Base-by-base conservation (phyloP, 1,284 basidiomycete genomes). In the Moniliophthora roreri region DNA sequence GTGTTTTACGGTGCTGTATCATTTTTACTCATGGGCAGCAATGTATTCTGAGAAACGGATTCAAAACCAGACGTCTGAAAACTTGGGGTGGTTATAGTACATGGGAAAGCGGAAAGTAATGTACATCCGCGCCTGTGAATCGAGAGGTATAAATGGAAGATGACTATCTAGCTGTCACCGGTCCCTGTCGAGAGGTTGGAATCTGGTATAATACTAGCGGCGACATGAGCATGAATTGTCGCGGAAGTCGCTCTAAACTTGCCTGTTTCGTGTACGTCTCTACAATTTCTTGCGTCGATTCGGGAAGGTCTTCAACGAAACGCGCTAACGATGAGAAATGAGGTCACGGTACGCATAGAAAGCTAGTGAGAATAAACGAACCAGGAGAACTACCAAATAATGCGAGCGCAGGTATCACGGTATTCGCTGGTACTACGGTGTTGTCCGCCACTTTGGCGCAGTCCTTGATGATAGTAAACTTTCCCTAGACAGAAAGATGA, bases 401-500 rank as follows among this genome's bases (percentile, higher is more conserved):
- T 0, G 93, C 84, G 59, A 97, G 75, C 3, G 91, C 91, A 0
- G 95, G 94, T 10, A 99, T 85, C 47, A 98, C 92, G 0, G 95
- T 95, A 55, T 94, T 94, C 11, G 95, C 90, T 2, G 95, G 91
- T 4, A 99, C 75, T 16, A 99, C 85, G 0, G 93, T 91, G 58
- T 90, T 88, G 67, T 96, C 94, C 55, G 84, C 89, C 56, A 92
- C 88, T 56, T 85, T 87, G 3, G 91, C 93, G 62, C 94, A 94
- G 66, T 99, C 96, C 67, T 98, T 98, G 71, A 99, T 95, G 58
- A 98, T 94, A 0, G 89, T 87, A 62, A 98, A 98, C 66, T 97
- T 95, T 24, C 97, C 95, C 95, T 97, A 62, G 7, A 37, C 37
- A 45, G 32, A 26, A 28, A 26, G 40, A 32, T 38, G 24, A 54